Evolutionary conservation across 768 basidiomycete species (phyloP).

Genomic region (Lepiota brunneoincarnata): DNA sequence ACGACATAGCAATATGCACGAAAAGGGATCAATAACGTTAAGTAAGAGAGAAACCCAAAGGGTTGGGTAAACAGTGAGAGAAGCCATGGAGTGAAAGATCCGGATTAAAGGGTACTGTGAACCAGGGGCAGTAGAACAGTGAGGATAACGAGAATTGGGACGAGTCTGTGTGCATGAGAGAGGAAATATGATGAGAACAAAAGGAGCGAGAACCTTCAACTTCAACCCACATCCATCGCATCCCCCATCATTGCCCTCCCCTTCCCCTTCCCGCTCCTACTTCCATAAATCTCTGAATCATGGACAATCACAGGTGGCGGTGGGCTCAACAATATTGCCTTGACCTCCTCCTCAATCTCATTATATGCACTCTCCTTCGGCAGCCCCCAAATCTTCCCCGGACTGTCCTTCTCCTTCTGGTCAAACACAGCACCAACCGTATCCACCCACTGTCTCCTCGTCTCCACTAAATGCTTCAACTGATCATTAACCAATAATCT

Average conservation of each 20-base stretch:
- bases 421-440: slow-evolving; percentile 74
- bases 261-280: slow-evolving; percentile 40
- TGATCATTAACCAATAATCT: slow-evolving; percentile 62
- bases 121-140: neutral
- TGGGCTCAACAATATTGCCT: slow-evolving; percentile 30
- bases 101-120: neutral
- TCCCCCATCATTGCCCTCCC: slow-evolving; percentile 44
- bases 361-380: slow-evolving; percentile 73
- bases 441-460: slow-evolving; percentile 77
- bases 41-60: slow-evolving; percentile 9
- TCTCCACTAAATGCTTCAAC: slow-evolving; percentile 69
- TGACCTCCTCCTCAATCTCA: slow-evolving; percentile 68
- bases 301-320: slow-evolving; percentile 16
- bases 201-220: slow-evolving; percentile 1
- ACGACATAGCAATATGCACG: slow-evolving; percentile 5
- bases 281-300: slow-evolving; percentile 9
- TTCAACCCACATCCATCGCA: slow-evolving; percentile 69
- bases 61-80: neutral
- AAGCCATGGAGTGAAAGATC: neutral
- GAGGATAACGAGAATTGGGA: neutral
- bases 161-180: neutral
- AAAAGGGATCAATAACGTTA: slow-evolving; percentile 6
- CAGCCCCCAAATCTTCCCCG: slow-evolving; percentile 77
- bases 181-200: slow-evolving; percentile 13
- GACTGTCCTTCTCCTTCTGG: slow-evolving; percentile 59